phyloP scores from a whole-genome alignment of 2,329 filamentous ascomycete genomes.

The Pestalotiopsis sp. region DNA sequence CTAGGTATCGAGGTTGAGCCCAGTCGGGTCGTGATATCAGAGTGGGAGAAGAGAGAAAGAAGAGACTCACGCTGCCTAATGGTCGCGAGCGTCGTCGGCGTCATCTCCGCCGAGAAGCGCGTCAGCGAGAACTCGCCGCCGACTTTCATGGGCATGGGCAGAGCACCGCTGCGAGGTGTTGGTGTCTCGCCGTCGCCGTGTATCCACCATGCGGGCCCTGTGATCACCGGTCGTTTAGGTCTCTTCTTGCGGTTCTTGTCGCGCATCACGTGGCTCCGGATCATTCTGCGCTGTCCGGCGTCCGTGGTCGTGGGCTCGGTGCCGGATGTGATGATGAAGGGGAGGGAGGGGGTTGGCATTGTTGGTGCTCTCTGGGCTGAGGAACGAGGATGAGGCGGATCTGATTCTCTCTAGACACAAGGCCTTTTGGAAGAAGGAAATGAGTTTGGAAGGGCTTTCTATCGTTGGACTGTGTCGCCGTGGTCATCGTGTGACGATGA shows the following conservation, averaged over 20 bases:
- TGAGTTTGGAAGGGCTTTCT: no score
- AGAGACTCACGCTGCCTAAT: not conserved
- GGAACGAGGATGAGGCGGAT: no score
- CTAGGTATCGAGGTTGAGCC: not conserved
- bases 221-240: not conserved
- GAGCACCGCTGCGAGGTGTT: not conserved
- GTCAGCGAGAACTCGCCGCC: slow-evolving; percentile 4
- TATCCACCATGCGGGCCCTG: not conserved
- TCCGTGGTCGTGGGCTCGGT: no score
- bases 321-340: not conserved
- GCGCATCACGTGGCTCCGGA: slow-evolving; percentile 7
- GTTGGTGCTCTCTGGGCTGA: not conserved
- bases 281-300: not conserved
- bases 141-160: not conserved
- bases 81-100: not conserved
- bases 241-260: slow-evolving; percentile 5
- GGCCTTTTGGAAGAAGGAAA: no score
- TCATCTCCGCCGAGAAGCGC: not conserved
- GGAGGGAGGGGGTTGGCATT: not conserved
- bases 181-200: no score
- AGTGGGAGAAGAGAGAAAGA: not conserved
- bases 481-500: no score
- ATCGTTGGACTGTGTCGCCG: no score
- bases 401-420: no score
- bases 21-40: not conserved